These are phyloP conservation scores for Picea sitchensis DNA, from an alignment of 75 land plant species.

Conservation along the genomic window DNA sequence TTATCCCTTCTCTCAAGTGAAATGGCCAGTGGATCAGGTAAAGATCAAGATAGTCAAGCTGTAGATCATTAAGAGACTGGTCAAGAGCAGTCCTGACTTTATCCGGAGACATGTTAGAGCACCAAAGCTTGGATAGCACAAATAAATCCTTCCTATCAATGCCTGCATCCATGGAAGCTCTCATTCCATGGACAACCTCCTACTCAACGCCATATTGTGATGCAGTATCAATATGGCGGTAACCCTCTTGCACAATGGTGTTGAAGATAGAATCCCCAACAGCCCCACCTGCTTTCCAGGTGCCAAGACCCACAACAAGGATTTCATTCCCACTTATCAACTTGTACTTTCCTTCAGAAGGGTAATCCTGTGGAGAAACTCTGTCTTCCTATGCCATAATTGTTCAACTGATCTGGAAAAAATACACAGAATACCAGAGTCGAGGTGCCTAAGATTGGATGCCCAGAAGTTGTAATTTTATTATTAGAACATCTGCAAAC, in stretches of 20 bases:
- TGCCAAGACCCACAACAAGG: conserved; percentile 40
- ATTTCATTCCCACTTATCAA: conserved; percentile 36
- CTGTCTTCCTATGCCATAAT: not conserved
- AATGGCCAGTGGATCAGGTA: conserved; percentile 62
- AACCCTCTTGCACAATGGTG: conserved; percentile 44
- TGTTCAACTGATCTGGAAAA: too few relatives aligned
- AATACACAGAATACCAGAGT: too few relatives aligned
- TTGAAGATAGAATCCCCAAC: conserved; percentile 28
- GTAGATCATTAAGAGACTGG: conserved; percentile 41
- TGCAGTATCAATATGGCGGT: conserved; percentile 48
- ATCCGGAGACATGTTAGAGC: conserved; percentile 30
- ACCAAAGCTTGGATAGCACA: conserved; percentile 55
- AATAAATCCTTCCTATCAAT: conserved; percentile 36
- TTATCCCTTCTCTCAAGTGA: conserved; percentile 30
- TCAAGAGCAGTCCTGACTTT: conserved; percentile 32
- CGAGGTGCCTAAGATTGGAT: too few relatives aligned
- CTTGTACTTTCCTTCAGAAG: not conserved
- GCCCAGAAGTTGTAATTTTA: too few relatives aligned
- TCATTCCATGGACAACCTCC: conserved; percentile 29
- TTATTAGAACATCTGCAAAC: too few relatives aligned
- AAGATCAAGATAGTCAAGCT: conserved; percentile 54
- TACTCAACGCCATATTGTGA: conserved; percentile 36
- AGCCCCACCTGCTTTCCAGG: conserved; percentile 28
- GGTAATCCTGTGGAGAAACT: not conserved
- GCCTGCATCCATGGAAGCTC: conserved; percentile 38